phyloP scores from a whole-genome alignment of 2,329 filamentous ascomycete species.

The Pezicula neosporulosa region DNA sequence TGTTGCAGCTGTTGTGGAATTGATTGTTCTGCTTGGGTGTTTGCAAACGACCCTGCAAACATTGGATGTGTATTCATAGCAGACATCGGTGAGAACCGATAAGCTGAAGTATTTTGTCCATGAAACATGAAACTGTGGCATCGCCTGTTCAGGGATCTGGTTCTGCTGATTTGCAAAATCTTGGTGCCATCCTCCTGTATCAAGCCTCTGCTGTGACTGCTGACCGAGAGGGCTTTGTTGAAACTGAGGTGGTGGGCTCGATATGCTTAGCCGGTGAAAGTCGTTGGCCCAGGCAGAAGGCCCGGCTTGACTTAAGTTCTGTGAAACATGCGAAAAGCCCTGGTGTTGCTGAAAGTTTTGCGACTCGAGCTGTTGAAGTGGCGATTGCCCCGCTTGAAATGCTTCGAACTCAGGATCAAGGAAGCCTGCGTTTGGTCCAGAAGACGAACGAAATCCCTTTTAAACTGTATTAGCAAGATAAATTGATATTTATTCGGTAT shows the following conservation, averaged over 20 bases:
- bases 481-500: neutral
- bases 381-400: conserved; percentile 53
- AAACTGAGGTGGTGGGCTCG: conserved; percentile 19
- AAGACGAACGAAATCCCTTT: conserved; percentile 59
- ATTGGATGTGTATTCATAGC: conserved; percentile 4
- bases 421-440: conserved; percentile 46
- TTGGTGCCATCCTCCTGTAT: conserved; percentile 48
- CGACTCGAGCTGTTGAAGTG: conserved; percentile 31
- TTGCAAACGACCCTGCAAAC: conserved; percentile 5
- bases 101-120: conserved; percentile 5
- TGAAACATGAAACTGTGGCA: conserved; percentile 13
- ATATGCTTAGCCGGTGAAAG: conserved; percentile 44
- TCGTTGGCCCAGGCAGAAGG: conserved; percentile 33
- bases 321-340: conserved; percentile 11
- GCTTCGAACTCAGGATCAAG: conserved; percentile 67
- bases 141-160: conserved; percentile 17
- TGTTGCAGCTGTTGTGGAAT: conserved; percentile 24
- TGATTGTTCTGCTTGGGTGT: conserved; percentile 7
- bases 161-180: conserved; percentile 45
- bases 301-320: conserved; percentile 13
- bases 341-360: conserved; percentile 15
- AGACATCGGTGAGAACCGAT: conserved; percentile 11
- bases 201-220: conserved; percentile 15
- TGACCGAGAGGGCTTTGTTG: conserved; percentile 26
- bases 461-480: conserved; percentile 11